Evolutionary conservation across 805 yeast species (phyloP).

Genomic region (Kazachstania africana): DNA sequence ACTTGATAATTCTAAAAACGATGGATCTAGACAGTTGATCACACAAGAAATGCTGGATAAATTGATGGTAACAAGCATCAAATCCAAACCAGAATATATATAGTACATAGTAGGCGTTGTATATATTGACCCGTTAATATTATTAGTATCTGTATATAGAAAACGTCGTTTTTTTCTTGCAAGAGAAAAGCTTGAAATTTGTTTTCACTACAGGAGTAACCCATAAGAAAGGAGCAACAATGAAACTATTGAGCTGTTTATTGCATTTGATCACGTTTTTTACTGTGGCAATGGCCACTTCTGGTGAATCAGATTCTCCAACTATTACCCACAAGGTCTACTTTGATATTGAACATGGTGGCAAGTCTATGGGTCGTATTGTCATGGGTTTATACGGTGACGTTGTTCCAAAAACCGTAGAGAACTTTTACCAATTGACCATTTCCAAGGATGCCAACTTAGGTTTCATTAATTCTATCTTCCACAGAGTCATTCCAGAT

Average conservation of each 20-base stretch:
- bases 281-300: slow-evolving; percentile 5
- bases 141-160: too few species aligned
- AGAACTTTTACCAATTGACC: slow-evolving; percentile 82
- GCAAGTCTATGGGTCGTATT: slow-evolving; percentile 62
- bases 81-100: slow-evolving; percentile 24
- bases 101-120: too few species aligned
- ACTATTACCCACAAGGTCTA: slow-evolving; percentile 54
- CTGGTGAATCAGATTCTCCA: slow-evolving; percentile 18
- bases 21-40: slow-evolving; percentile 1
- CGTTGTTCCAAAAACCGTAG: slow-evolving; percentile 84
- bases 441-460: slow-evolving; percentile 81
- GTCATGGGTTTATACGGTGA: slow-evolving; percentile 76
- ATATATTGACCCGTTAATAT: too few species aligned
- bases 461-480: slow-evolving; percentile 74
- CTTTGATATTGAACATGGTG: slow-evolving; percentile 68
- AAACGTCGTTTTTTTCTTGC: too few species aligned
- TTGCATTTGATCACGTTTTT: too few species aligned
- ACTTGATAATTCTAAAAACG: slow-evolving; percentile 2
- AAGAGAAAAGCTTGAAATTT: too few species aligned
- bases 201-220: too few species aligned
- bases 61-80: slow-evolving; percentile 22
- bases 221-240: too few species aligned
- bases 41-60: slow-evolving; percentile 24
- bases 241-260: too few species aligned
- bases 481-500: slow-evolving; percentile 92